Evolutionary conservation across 129 eudicot species (phyloP), one percentile per base, ranked within the genome.

Genomic region (Helianthus tuberosus): DNA sequence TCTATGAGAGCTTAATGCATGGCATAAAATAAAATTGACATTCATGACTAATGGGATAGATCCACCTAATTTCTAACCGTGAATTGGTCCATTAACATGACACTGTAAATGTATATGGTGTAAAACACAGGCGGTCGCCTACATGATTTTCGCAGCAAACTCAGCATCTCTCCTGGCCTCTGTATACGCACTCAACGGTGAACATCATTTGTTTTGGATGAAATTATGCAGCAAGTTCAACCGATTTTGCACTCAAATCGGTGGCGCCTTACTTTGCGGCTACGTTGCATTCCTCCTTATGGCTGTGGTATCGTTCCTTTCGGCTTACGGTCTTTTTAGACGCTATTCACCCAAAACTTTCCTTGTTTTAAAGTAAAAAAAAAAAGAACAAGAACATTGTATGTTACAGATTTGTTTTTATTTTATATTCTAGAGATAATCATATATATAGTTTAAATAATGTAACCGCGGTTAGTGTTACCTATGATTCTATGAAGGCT

Each of bases 161-260:
- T 62, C 88, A 7, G 89, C 89, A n/a, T 79, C 79, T 7, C 11
- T 65, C 12, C 61, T 75, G 11, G 84, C 74, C 11, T 74, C 91
- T 36, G 11, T 77, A 0, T 17, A 76, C 0, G 97, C 82, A 29
- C 2, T 86, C 35, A 79, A 67, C 4, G 97, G 97, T 8, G 78
- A 49, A 6, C 61, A 69, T 1, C 68, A 66, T 27, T 64, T 91
- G 15, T 80, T 85, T 25, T 91, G 97, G 97, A 79, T 86, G 87
- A 89, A 86, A 49, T 1, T 84, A 10, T 91, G 97, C 82, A 49
- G 83, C 79, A 80, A 39, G 55, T 91, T 52, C 69, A 60, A 65
- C 48, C 81, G 97, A 32, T 91, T 91, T 58, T 91, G 97, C 69
- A 13, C 32, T 47, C 97, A 91, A 80, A 66, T 89, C 10, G 96